A percentile compares a stretch with the other conserved stretches of the same genome.
Evolutionary conservation across 352 stramenopile genomes (phyloP).

Genomic region (Phytophthora macrochlamydospora): DNA sequence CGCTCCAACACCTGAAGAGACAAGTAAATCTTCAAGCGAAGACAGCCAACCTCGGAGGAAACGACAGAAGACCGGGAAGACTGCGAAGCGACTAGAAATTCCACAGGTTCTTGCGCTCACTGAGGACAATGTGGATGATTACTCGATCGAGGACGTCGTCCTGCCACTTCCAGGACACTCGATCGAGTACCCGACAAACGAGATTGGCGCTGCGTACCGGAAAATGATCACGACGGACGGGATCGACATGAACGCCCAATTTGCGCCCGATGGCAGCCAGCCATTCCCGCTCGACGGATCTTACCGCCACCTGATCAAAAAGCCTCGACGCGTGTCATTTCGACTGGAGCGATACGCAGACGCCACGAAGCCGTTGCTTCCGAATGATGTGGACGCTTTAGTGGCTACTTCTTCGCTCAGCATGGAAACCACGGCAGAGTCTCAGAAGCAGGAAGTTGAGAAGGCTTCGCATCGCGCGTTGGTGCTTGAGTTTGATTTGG

Average conservation of each 20-base stretch:
- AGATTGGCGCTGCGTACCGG: slow-evolving; percentile 48
- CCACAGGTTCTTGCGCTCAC: slow-evolving; percentile 70
- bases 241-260: slow-evolving; percentile 61
- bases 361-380: slow-evolving; percentile 86
- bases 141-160: slow-evolving; percentile 94
- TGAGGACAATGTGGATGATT: slow-evolving; percentile 84
- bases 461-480: slow-evolving; percentile 39
- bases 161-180: slow-evolving; percentile 93
- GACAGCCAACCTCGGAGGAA: slow-evolving; percentile 37
- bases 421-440: not conserved
- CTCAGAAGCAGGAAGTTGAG: slow-evolving; percentile 8
- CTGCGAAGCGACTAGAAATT: slow-evolving; percentile 12
- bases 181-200: slow-evolving; percentile 86
- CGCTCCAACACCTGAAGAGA: slow-evolving; percentile 21
- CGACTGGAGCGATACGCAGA: slow-evolving; percentile 90
- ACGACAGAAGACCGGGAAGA: slow-evolving; percentile 35
- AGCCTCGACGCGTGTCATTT: slow-evolving; percentile 81
- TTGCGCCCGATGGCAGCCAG: slow-evolving; percentile 45
- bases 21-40: slow-evolving; percentile 12
- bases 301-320: slow-evolving; percentile 93
- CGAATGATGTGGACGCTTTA: slow-evolving; percentile 88
- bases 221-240: slow-evolving; percentile 63
- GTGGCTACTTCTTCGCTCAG: slow-evolving; percentile 14
- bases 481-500: slow-evolving; percentile 65
- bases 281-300: slow-evolving; percentile 84